These are phyloP conservation scores for Lodderomyces theae DNA, from an alignment of 1,139 yeast species.

Conservation along the genomic window DNA sequence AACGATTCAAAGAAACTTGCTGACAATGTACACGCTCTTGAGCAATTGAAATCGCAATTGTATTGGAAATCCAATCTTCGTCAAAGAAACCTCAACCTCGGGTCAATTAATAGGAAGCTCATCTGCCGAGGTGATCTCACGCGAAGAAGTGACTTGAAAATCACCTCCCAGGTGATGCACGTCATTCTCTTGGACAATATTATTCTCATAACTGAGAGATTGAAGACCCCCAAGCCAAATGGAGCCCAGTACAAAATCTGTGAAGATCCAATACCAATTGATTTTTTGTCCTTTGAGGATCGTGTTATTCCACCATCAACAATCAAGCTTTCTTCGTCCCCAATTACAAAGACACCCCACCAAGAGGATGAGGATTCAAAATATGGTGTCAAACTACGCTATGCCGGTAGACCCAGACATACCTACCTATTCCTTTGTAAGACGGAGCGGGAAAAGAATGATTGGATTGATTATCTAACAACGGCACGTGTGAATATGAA, in stretches of 20 bases:
- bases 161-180: conserved; percentile 49
- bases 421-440: conserved; percentile 57
- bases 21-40: conserved; percentile 50
- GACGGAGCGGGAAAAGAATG: conserved; percentile 50
- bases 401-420: conserved; percentile 45
- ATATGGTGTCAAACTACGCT: conserved; percentile 40
- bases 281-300: conserved; percentile 54
- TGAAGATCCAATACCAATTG: conserved; percentile 63
- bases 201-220: conserved; percentile 60
- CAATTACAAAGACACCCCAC: conserved; percentile 17
- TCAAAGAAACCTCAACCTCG: conserved; percentile 50
- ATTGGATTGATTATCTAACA: conserved; percentile 59
- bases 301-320: conserved; percentile 13
- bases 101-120: conserved; percentile 55
- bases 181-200: conserved; percentile 71
- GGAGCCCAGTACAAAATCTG: conserved; percentile 38
- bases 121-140: conserved; percentile 59
- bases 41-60: conserved; percentile 46
- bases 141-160: conserved; percentile 62
- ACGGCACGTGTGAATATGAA: conserved; percentile 55
- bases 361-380: conserved; percentile 30
- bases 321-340: conserved; percentile 23
- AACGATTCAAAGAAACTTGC: conserved; percentile 56
- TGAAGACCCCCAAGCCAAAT: conserved; percentile 25
- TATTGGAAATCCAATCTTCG: conserved; percentile 43